These are phyloP conservation scores for Sesbania bispinosa DNA, from an alignment of 306 rosid genomes.

Conservation along the genomic window DNA sequence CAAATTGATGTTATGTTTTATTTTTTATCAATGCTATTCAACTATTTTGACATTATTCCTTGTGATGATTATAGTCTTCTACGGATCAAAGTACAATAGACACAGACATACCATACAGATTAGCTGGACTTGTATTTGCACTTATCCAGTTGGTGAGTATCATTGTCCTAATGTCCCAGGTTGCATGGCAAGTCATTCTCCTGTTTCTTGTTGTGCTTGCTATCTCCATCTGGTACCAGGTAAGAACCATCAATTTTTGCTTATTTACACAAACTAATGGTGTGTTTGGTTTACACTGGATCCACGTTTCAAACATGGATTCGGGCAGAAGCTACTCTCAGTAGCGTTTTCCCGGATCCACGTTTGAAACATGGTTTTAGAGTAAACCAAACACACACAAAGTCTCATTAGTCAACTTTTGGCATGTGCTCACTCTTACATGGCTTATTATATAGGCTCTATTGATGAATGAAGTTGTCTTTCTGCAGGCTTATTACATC, in stretches of 20 bases:
- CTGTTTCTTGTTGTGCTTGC: slow-evolving; percentile 52
- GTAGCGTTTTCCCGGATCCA: too few species aligned
- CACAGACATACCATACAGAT: too few species aligned
- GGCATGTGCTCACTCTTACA: neutral
- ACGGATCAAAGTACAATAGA: too few species aligned
- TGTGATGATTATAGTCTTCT: slow-evolving; percentile 51
- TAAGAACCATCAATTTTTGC: too few species aligned
- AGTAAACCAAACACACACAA: too few species aligned
- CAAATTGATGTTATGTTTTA: neutral
- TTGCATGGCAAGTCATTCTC: slow-evolving; percentile 65
- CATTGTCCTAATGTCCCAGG: slow-evolving; percentile 66
- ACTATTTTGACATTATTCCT: neutral
- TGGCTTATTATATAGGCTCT: too few species aligned
- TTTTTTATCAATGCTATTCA: neutral
- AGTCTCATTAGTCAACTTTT: neutral
- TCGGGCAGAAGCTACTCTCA: too few species aligned
- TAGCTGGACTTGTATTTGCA: slow-evolving; percentile 80
- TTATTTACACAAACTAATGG: too few species aligned
- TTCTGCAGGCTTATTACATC: slow-evolving; percentile 61
- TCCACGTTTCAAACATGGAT: too few species aligned
- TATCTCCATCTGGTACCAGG: too few species aligned
- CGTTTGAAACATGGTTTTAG: too few species aligned
- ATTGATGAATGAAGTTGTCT: neutral
- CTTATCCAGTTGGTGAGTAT: slow-evolving; percentile 66
- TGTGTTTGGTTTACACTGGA: too few species aligned